Evolutionary conservation across 2,329 filamentous ascomycete species (phyloP).

Genomic region (Aspergillus quadricinctus): DNA sequence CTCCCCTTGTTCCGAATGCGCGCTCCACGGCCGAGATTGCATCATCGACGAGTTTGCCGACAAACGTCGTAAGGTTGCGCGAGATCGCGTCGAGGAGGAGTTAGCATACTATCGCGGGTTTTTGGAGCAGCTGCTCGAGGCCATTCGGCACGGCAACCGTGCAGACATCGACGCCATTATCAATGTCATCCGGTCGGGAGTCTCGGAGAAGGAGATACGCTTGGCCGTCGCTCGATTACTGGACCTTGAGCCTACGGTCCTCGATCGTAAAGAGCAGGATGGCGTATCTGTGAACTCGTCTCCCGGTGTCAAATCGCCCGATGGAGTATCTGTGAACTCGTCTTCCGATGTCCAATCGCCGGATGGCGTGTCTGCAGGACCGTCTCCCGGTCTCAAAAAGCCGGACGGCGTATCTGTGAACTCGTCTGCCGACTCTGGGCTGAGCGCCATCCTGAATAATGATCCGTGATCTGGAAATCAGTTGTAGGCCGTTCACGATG

Average conservation of each 20-base stretch:
- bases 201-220: conserved; percentile 14
- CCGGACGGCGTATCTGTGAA: not conserved
- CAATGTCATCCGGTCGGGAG: conserved; percentile 23
- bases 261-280: not conserved
- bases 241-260: not conserved
- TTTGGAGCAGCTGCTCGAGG: conserved; percentile 23
- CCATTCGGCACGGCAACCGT: conserved; percentile 21
- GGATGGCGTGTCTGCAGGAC: not conserved
- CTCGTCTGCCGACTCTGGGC: not conserved
- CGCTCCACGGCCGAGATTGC: conserved; percentile 29
- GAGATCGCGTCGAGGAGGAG: conserved; percentile 26
- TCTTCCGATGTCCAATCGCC: not conserved
- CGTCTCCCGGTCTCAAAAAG: not conserved
- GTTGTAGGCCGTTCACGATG: not conserved
- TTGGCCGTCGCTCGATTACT: conserved; percentile 2
- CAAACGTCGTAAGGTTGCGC: conserved; percentile 33
- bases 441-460: not conserved
- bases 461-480: not conserved
- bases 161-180: conserved; percentile 20
- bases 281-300: not conserved
- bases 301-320: not conserved
- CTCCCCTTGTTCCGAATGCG: conserved; percentile 31
- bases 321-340: not conserved
- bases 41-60: conserved; percentile 32
- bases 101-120: conserved; percentile 24